Base-by-base conservation (phyloP, 2,329 filamentous ascomycete species). In the Orbilia quercus region DNA sequence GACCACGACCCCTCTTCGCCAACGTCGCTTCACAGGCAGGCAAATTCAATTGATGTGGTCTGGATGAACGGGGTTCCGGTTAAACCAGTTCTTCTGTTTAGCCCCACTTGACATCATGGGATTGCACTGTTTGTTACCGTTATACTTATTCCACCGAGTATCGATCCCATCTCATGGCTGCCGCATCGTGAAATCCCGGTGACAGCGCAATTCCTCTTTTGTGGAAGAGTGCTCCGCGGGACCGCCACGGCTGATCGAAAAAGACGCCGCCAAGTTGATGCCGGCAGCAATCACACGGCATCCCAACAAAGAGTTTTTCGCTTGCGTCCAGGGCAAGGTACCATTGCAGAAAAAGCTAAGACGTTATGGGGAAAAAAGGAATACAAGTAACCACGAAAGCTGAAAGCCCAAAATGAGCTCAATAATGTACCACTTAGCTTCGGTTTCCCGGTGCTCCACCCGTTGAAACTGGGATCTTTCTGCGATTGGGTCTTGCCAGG, bases 41-140 rank as follows among this genome's bases (percentile, higher is more conserved):
- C 58, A 64, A 65, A 70, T 16, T 3, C 36, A 40, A 40, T 16
- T 40, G 36, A 40, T 40, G 48, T 23, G 16, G 18, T 5, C 12
- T 54, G 47, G 40, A 28, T 47, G 47, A 23, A 40, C 22, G 57
- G 25, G 59, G 50, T 42, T 55, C 59, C 67, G 67, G 67, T 57
- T 72, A 72, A 72, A 62, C 50, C 57, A 40, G 50, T 20, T 11
- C 25, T 22, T 55, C 42, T 45, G 47, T 64, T 72, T 72, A 64
- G 53, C 67, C 67, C 67, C 67, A 59, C 67, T 65, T 65, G 51
- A 64, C 59, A 72, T 64, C 67, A 64, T 54, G 57, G 34, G 22
- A 48, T 20, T 63, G 7, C 28, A 50, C 22, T 44, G 18, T 38
- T 40, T 7, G 34, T 50, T 59, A 63, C 55, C 42, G 42, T 62